Percentiles rank a stretch among this genome's conserved stretches.
phyloP scores from a whole-genome alignment of 305 asterid species.

The Fraxinus sp. region DNA sequence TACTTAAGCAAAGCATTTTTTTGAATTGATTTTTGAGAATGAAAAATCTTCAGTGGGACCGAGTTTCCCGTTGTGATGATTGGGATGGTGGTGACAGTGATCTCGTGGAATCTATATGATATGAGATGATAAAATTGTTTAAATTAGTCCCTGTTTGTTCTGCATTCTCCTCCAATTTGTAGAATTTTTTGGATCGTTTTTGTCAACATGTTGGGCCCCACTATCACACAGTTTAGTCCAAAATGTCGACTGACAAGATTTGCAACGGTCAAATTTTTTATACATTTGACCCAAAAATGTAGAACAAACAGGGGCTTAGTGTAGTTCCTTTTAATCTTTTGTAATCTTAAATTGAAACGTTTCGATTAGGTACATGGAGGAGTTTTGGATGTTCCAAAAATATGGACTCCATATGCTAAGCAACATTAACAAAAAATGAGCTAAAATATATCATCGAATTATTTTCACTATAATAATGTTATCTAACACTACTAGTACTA shows the following conservation, averaged over 20 bases:
- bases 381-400: not conserved
- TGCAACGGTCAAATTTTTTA: too few relatives aligned
- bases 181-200: too few relatives aligned
- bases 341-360: not conserved
- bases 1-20: not conserved
- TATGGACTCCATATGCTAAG: not conserved
- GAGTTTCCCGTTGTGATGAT: constrained; percentile 81
- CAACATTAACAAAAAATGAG: not conserved
- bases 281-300: too few relatives aligned
- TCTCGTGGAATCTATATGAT: constrained; percentile 46
- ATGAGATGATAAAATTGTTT: constrained; percentile 23
- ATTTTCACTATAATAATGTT: too few relatives aligned
- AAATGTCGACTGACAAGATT: too few relatives aligned
- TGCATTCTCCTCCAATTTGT: too few relatives aligned
- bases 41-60: constrained; percentile 76
- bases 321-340: not conserved
- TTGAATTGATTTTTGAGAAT: constrained; percentile 42
- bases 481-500: too few relatives aligned
- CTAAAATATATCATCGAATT: not conserved
- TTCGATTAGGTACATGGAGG: not conserved
- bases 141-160: not conserved
- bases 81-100: constrained; percentile 70
- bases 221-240: too few relatives aligned
- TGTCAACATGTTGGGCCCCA: too few relatives aligned
- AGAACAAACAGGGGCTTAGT: too few relatives aligned